Percentiles rank a stretch among this genome's conserved stretches.
These are phyloP conservation scores for Saccharomyces hybrid DNA, from an alignment of 1,139 yeast genomes.

Conservation along the genomic window DNA sequence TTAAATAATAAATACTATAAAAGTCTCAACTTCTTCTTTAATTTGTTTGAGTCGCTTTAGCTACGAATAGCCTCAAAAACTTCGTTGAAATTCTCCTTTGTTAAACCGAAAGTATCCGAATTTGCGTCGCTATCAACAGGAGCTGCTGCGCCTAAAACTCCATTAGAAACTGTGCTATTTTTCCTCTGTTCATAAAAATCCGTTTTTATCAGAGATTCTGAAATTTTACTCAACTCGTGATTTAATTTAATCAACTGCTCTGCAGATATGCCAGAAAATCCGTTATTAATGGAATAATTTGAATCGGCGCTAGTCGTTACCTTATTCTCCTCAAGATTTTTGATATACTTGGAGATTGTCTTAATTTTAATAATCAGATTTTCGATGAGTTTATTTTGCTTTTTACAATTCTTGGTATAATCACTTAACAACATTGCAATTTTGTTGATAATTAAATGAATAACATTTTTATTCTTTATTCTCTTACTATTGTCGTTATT, in stretches of 20 bases:
- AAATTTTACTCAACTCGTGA: conserved; percentile 20
- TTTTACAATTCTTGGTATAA: conserved; percentile 28
- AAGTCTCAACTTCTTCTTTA: conserved; percentile 8
- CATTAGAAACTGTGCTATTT: conserved; percentile 9
- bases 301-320: background rate
- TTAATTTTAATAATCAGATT: conserved; percentile 17
- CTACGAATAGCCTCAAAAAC: background rate
- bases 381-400: conserved; percentile 14
- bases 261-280: conserved; percentile 15
- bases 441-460: conserved; percentile 18
- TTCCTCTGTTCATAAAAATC: conserved; percentile 25
- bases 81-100: background rate
- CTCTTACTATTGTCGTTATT: background rate
- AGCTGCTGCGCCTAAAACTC: background rate
- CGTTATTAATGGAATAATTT: conserved; percentile 8
- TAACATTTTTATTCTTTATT: background rate
- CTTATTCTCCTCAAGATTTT: background rate
- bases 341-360: conserved; percentile 16
- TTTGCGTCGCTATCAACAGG: background rate
- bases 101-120: background rate
- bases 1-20: conserved; percentile 14
- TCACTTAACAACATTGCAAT: conserved; percentile 26
- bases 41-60: background rate
- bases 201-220: conserved; percentile 28
- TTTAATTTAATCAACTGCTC: conserved; percentile 14